Base-by-base conservation (phyloP, 2,329 filamentous ascomycete species). In the Aspergillus sp. region DNA sequence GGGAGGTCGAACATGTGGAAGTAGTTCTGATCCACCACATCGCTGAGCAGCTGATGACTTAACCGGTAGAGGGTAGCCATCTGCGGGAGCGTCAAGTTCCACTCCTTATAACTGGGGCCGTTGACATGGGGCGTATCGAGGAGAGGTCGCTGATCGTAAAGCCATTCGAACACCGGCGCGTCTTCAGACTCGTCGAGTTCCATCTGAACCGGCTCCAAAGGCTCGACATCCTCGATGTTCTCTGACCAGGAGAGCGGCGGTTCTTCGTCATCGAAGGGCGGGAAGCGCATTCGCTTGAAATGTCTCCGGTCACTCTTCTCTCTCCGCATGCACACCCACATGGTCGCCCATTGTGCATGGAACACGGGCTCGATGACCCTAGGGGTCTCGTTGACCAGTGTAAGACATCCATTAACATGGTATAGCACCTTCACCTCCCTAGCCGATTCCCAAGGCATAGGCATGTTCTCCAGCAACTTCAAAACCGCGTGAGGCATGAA, bases 401-500 rank as follows among this genome's bases (percentile, higher is more conserved):
- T 98, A 70, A 98, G 70, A 63, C 94, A 98, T 29, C 93, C 93
- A 62, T 98, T 98, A 60, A 97, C 90, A 64, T 98, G 93, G 67
- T 98, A 98, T 8, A 98, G 76, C 29, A 98, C 93, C 72, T 97
- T 97, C 52, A 98, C 94, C 63, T 98, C 93, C 52, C 90, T 82
- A 28, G 88, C 83, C 48, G 89, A 93, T 72, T 98, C 93, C 93
- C 93, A 98, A 0, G 93, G 93, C 93, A 98, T 98, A 3, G 93
- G 93, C 93, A 98, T 98, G 61, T 98, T 98, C 73, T 98, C 93
- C 47, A 98, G 70, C 27, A 98, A 78, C 74, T 98, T 98, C 72
- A 98, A 73, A 7, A 98, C 93, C 4, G 93, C 93, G 65, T 98
- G 93, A 1, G 93, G 93, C 93, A 98, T 98, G 73, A 96, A 98